phyloP scores from a whole-genome alignment of 106 monocot species.

The Narthecium ossifragum region DNA sequence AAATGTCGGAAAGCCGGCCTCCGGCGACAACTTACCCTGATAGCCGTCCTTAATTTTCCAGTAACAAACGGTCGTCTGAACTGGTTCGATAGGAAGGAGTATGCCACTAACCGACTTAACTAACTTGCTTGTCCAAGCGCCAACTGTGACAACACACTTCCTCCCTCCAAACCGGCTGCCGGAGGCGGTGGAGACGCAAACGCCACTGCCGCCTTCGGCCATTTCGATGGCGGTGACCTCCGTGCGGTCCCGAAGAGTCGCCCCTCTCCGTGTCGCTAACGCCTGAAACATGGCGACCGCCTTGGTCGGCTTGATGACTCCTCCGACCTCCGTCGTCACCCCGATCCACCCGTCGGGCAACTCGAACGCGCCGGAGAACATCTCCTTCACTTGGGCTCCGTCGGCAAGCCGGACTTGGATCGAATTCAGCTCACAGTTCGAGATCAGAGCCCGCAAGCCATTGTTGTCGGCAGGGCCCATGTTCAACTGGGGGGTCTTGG shows the following conservation, averaged over 20 bases:
- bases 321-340: slow-evolving; percentile 36
- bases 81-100: slow-evolving; percentile 55
- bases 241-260: slow-evolving; percentile 45
- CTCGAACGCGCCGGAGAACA: slow-evolving; percentile 38
- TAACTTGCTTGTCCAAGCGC: slow-evolving; percentile 68
- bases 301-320: slow-evolving; percentile 77
- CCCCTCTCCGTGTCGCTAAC: slow-evolving; percentile 47
- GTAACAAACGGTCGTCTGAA: slow-evolving; percentile 64
- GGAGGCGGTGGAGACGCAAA: slow-evolving; percentile 28
- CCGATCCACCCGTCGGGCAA: slow-evolving; percentile 64
- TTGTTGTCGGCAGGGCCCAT: slow-evolving; percentile 40
- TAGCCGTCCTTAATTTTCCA: slow-evolving; percentile 54
- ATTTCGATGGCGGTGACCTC: slow-evolving; percentile 32
- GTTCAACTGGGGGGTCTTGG: slow-evolving; percentile 65
- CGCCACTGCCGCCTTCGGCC: background rate
- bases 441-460: slow-evolving; percentile 33
- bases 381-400: slow-evolving; percentile 1
- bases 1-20: slow-evolving; percentile 75
- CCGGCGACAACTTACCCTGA: slow-evolving; percentile 22
- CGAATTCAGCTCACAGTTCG: slow-evolving; percentile 21
- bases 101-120: slow-evolving; percentile 23
- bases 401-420: slow-evolving; percentile 17
- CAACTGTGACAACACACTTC: slow-evolving; percentile 69
- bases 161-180: slow-evolving; percentile 19
- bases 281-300: slow-evolving; percentile 91